A percentile compares a stretch with the other conserved stretches of the same genome.
Evolutionary conservation across 768 basidiomycete species (phyloP).

Genomic region (Psilocybe sp.): DNA sequence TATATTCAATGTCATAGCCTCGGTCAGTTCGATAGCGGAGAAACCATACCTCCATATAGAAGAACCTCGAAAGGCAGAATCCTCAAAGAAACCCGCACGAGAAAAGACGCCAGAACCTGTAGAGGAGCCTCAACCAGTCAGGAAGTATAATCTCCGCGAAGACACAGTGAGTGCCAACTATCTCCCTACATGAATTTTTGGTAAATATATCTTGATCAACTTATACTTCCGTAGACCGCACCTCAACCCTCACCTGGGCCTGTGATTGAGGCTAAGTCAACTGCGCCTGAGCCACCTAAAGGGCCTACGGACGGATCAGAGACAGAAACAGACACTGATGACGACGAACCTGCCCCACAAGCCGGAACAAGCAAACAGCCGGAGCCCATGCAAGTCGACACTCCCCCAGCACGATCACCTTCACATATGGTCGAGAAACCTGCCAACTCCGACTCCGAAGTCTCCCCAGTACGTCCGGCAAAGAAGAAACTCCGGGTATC

Average conservation of each 20-base stretch:
- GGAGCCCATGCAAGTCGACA: no score
- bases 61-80: not conserved
- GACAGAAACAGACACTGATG: slow-evolving; percentile 49
- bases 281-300: slow-evolving; percentile 2
- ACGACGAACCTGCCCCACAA: slow-evolving; percentile 20
- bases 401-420: slow-evolving; percentile 8
- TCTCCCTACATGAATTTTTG: no score
- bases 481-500: slow-evolving; percentile 39
- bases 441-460: slow-evolving; percentile 43
- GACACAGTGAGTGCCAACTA: no score
- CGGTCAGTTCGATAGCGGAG: slow-evolving; percentile 44
- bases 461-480: slow-evolving; percentile 45
- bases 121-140: no score
- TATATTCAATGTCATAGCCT: slow-evolving; percentile 36
- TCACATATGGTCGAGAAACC: slow-evolving; percentile 14
- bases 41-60: slow-evolving; percentile 35
- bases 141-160: no score
- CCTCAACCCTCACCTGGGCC: not conserved
- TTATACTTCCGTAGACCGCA: no score
- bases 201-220: no score
- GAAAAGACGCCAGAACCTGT: no score
- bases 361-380: no score
- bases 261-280: slow-evolving; percentile 6
- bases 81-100: no score
- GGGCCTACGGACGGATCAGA: slow-evolving; percentile 24